Base-by-base conservation (phyloP, 2,329 filamentous ascomycete genomes). In the Stachybotrys chartarum region DNA sequence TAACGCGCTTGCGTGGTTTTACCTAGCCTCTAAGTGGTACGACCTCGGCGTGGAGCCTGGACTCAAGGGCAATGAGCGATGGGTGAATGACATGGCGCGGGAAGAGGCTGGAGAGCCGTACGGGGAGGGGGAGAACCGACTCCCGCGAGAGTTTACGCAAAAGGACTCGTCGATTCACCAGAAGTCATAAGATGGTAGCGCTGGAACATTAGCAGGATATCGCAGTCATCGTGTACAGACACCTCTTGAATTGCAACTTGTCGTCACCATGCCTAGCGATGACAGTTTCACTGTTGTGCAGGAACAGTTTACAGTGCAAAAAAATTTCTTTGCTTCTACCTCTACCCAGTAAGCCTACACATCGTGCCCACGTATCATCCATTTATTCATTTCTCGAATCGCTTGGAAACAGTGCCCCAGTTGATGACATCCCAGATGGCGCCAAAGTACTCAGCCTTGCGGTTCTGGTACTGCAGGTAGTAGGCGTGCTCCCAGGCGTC, bases 401-500 rank as follows among this genome's bases (percentile, higher is more conserved):
- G 84, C 79, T 86, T 84, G 72, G 89, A 86, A 49, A 91, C 92
- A 35, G 88, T 84, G 83, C 91, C 91, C 92, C 92, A 97, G 85
- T 96, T 96, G 73, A 96, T 79, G 52, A 96, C 91, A 64, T 96
- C 90, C 92, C 92, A 96, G 71, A 96, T 88, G 57, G 90, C 90
- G 66, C 83, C 83, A 75, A 96, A 96, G 81, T 96, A 96, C 78
- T 96, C 91, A 56, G 88, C 91, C 85, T 96, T 96, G 74, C 91
- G 87, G 81, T 96, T 96, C 84, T 96, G 83, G 78, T 96, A 96
- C 78, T 96, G 90, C 59, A 96, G 81, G 77, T 96, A 95, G 80
- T 95, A 96, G 53, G 91, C 91, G 75, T 96, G 91, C 80, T 96
- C 91, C 91, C 91, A 96, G 54, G 91, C 92, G 77, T 97, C 92